Base-by-base conservation (phyloP, 2,329 filamentous ascomycete species). In the Sodiomyces alkalinus region DNA sequence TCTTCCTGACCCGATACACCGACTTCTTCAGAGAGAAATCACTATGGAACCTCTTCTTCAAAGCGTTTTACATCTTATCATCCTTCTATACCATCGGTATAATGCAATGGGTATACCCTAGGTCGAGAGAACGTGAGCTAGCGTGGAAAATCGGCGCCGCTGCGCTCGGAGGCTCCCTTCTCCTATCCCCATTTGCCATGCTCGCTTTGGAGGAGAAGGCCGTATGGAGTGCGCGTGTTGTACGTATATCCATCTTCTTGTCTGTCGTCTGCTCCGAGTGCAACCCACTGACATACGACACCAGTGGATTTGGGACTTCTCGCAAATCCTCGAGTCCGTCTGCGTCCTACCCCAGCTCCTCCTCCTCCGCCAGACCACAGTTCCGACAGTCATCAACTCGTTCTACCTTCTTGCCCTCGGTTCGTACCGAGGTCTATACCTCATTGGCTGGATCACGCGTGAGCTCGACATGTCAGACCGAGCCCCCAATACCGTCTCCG, bases 351-450 rank as follows among this genome's bases (percentile, higher is more conserved):
- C 87, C 0, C 87, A 96, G 51, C 74, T 96, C 2, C 69, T 94
- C 5, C 74, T 94, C 23, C 72, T 96, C 10, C 80, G 87, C 34
- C 85, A 94, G 52, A 94, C 87, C n/a, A 85, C 76, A 16, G 83
- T 94, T 0, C 87, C 87, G 0, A 96, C 87, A 27, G 87, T 94
- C 26, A 86, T 96, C 55, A 82, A 93, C 51, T 92, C 82, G n/a
- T 93, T 80, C 57, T 96, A 96, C 53, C 79, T 96, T 31, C 62
- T 90, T 27, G 74, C 83, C 1, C 69, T 94, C 2, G 87, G 86
- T 19, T 77, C 77, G 9, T 96, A 94, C 56, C 80, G 87, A 32
- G 80, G 64, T 27, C 70, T 94, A 36, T 94, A 96, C 55, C 76
- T 92, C 35, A 53, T 93, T 26, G 94, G 93, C 52, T 96, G 87